Evolutionary conservation across 2,329 filamentous ascomycete species (phyloP).

Genomic region (Colletotrichum sp.): DNA sequence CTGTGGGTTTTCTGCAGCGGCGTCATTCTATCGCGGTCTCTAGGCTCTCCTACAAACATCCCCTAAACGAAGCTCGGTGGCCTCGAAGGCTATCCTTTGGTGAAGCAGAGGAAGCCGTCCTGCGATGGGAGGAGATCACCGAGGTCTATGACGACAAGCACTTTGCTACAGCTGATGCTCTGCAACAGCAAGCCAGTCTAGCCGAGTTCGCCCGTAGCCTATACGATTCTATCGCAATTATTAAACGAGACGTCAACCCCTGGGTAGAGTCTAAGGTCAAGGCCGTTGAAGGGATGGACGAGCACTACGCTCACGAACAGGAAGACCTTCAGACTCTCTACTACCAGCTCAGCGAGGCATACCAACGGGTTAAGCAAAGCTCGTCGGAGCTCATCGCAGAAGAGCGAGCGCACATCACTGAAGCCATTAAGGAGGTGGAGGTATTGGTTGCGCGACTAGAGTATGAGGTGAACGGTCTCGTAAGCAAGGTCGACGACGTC

Average conservation of each 20-base stretch:
- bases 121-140: slow-evolving; percentile 67
- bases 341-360: slow-evolving; percentile 72
- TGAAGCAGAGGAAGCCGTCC: slow-evolving; percentile 75
- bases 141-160: slow-evolving; percentile 39
- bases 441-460: slow-evolving; percentile 84
- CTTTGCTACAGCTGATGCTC: slow-evolving; percentile 23
- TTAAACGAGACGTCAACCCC: slow-evolving; percentile 59
- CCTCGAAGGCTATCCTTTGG: slow-evolving; percentile 78
- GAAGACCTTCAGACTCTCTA: slow-evolving; percentile 72
- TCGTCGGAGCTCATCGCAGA: slow-evolving; percentile 73
- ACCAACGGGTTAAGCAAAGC: slow-evolving; percentile 69
- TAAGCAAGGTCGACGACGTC: slow-evolving; percentile 83
- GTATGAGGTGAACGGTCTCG: slow-evolving; percentile 86
- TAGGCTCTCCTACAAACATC: slow-evolving; percentile 31
- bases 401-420: slow-evolving; percentile 71
- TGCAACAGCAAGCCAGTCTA: slow-evolving; percentile 29
- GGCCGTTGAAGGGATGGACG: slow-evolving; percentile 64
- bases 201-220: slow-evolving; percentile 62
- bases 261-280: slow-evolving; percentile 68
- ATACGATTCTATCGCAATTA: slow-evolving; percentile 54
- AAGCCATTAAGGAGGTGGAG: slow-evolving; percentile 80
- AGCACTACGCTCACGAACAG: slow-evolving; percentile 65
- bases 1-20: slow-evolving; percentile 60
- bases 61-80: slow-evolving; percentile 65
- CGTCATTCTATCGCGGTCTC: slow-evolving; percentile 61